A percentile compares a stretch with the other conserved stretches of the same genome.
Evolutionary conservation across 345 rosid species (phyloP).

Genomic region (Eucalyptus cloeziana): DNA sequence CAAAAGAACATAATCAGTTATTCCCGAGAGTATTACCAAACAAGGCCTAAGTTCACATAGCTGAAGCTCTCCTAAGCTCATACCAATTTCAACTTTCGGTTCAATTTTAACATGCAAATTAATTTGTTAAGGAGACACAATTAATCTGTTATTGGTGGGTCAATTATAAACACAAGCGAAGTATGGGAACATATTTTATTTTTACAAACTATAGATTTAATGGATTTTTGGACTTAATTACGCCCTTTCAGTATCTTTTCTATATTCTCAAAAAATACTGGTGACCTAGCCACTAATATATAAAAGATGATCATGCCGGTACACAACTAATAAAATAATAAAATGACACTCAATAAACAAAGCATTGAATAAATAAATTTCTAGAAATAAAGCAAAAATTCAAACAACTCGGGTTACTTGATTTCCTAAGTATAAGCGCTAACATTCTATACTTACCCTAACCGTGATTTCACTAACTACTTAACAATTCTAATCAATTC

Average conservation of each 20-base stretch:
- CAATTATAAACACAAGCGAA: too few species aligned
- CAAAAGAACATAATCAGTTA: too few species aligned
- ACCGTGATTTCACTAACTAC: neutral
- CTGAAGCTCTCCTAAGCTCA: accelerated
- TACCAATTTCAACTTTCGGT: neutral
- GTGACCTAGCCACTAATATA: neutral
- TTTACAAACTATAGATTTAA: neutral
- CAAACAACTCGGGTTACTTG: neutral
- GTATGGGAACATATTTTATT: neutral
- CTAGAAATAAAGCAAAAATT: neutral
- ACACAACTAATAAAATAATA: too few species aligned
- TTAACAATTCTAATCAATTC: neutral
- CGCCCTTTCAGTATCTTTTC: too few species aligned
- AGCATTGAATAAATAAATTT: neutral
- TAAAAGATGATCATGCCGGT: neutral
- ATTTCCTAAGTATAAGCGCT: too few species aligned
- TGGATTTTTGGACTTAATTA: neutral
- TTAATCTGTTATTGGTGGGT: neutral
- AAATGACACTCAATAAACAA: neutral
- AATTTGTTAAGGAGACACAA: too few species aligned
- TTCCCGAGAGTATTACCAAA: too few species aligned
- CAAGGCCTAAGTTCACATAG: neutral
- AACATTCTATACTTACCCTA: too few species aligned
- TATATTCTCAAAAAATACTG: neutral
- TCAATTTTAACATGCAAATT: too few species aligned